These are phyloP conservation scores for Lodderomyces margitis DNA, from an alignment of 1,139 yeast species.

Conservation along the genomic window DNA sequence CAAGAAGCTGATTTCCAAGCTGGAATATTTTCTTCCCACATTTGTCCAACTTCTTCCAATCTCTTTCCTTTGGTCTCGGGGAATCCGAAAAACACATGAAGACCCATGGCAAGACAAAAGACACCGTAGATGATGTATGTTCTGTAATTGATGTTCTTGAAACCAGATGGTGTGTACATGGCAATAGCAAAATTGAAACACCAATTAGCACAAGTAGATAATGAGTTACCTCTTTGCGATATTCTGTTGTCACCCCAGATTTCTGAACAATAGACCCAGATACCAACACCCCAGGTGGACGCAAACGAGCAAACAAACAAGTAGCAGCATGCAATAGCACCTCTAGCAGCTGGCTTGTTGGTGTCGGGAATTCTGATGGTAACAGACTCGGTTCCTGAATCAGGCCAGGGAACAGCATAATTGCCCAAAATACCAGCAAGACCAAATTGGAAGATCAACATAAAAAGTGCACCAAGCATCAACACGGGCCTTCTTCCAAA, in stretches of 20 bases:
- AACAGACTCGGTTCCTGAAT: slow-evolving; percentile 39
- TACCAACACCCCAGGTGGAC: slow-evolving; percentile 57
- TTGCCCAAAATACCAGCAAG: slow-evolving; percentile 43
- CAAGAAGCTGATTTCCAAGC: slow-evolving; percentile 54
- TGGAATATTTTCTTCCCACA: slow-evolving; percentile 56
- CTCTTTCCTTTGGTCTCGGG: slow-evolving; percentile 62
- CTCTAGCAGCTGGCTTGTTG: slow-evolving; percentile 44
- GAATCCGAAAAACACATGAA: slow-evolving; percentile 67
- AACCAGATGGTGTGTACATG: slow-evolving; percentile 49
- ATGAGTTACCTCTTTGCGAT: slow-evolving; percentile 57
- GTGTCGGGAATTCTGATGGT: slow-evolving; percentile 40
- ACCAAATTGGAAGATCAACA: slow-evolving; percentile 34
- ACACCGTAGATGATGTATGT: slow-evolving; percentile 47
- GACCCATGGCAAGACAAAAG: slow-evolving; percentile 52
- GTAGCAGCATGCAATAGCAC: slow-evolving; percentile 57
- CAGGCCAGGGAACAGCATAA: slow-evolving; percentile 34
- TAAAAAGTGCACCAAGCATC: slow-evolving; percentile 31
- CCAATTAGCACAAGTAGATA: slow-evolving; percentile 54
- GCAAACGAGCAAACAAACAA: slow-evolving; percentile 55
- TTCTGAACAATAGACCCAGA: slow-evolving; percentile 58
- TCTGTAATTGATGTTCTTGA: slow-evolving; percentile 46
- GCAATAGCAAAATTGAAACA: slow-evolving; percentile 51
- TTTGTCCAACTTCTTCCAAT: slow-evolving; percentile 60
- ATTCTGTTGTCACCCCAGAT: slow-evolving; percentile 55
- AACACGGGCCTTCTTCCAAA: slow-evolving; percentile 39